Conservation (phyloP, 2,329 filamentous ascomycete genomes). For the Beauveria sp. region DNA sequence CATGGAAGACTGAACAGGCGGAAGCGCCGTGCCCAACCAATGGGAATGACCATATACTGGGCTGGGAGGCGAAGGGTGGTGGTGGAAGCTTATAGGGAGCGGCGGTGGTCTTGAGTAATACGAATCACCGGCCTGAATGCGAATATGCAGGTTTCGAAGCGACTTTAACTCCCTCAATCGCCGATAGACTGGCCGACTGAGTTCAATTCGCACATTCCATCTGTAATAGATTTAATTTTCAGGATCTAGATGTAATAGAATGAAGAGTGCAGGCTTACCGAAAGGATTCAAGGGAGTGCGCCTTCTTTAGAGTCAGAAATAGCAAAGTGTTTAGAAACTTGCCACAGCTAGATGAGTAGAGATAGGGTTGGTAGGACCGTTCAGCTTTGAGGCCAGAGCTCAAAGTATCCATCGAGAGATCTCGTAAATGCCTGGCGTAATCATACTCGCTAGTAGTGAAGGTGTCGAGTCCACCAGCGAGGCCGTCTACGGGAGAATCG, state of each 20-base stretch:
- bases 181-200: constrained; percentile 50
- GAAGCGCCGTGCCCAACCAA: constrained; percentile 19
- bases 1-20: constrained; percentile 17
- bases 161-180: constrained; percentile 46
- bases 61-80: constrained; percentile 1
- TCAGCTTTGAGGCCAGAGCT: constrained; percentile 46
- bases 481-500: constrained; percentile 47
- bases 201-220: constrained; percentile 58
- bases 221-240: constrained; percentile 23
- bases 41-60: constrained; percentile 14
- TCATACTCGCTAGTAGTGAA: constrained; percentile 57
- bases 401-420: constrained; percentile 49
- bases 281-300: constrained; percentile 48
- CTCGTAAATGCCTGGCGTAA: constrained; percentile 50
- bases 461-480: constrained; percentile 52
- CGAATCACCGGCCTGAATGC: constrained; percentile 50
- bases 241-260: neutral
- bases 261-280: constrained; percentile 30
- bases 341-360: constrained; percentile 48
- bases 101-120: constrained; percentile 44
- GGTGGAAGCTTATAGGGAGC: constrained; percentile 20
- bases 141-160: constrained; percentile 47
- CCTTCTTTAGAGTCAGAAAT: constrained; percentile 47
- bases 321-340: constrained; percentile 58
- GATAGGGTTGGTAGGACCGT: constrained; percentile 44